phyloP scores from a whole-genome alignment of 352 stramenopile species.

The Phytophthora citricola region DNA sequence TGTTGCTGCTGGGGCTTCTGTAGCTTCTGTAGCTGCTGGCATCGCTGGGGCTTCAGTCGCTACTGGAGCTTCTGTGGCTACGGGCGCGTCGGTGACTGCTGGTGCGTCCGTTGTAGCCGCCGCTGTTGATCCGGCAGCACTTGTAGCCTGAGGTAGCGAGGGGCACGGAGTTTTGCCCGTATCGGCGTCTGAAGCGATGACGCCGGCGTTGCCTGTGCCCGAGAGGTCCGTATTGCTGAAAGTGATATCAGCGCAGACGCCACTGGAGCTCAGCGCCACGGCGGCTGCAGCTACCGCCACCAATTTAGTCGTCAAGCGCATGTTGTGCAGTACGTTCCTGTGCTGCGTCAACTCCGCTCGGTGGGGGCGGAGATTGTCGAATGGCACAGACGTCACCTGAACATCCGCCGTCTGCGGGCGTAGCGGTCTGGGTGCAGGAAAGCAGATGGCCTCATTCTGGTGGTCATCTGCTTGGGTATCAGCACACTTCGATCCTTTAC shows the following conservation, averaged over 20 bases:
- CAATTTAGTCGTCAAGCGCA: constrained; percentile 33
- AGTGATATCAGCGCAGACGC: constrained; percentile 28
- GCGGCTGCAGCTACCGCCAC: constrained; percentile 22
- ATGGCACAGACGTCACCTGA: constrained; percentile 4
- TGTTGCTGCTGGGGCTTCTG: not conserved
- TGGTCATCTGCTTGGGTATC: constrained; percentile 16
- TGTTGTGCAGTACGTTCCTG: constrained; percentile 16
- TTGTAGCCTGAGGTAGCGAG: constrained; percentile 26
- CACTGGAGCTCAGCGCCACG: constrained; percentile 18
- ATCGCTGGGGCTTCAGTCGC: constrained; percentile 11
- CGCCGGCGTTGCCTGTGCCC: constrained; percentile 21
- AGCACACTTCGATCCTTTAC: not conserved
- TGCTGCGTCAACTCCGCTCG: constrained; percentile 15
- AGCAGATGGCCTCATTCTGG: constrained; percentile 31
- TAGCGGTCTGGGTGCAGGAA: constrained; percentile 21
- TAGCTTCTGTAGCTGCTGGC: constrained; percentile 5
- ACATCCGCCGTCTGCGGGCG: not conserved
- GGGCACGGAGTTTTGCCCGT: constrained; percentile 33
- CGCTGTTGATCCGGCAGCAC: not conserved
- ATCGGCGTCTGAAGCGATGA: constrained; percentile 31
- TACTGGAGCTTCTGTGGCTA: constrained; percentile 5
- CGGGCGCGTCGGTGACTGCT: not conserved
- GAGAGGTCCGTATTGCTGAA: constrained; percentile 34
- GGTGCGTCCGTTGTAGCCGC: not conserved
- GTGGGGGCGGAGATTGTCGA: constrained; percentile 14